Evolutionary conservation across 148 eudicot species (phyloP).

Genomic region (Rhododendron simsii): DNA sequence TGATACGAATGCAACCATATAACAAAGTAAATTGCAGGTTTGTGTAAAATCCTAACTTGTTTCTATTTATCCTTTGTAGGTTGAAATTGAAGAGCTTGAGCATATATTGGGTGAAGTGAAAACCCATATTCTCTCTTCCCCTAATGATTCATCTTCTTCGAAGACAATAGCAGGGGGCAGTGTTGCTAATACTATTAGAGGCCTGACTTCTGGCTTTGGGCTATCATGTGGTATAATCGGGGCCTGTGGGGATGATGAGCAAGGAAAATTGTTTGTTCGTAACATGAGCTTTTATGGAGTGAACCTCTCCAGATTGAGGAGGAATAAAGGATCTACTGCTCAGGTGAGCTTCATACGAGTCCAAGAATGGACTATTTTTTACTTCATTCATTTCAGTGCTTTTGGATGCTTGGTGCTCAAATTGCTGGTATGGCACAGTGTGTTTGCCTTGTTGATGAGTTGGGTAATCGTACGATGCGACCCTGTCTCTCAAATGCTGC

Average conservation of each 20-base stretch:
- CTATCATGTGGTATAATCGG: conserved; percentile 76
- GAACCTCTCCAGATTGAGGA: conserved; percentile 63
- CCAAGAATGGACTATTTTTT: neutral
- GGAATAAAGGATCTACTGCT: conserved; percentile 61
- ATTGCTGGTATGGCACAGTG: conserved; percentile 47
- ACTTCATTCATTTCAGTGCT: neutral
- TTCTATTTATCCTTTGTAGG: conserved; percentile 31
- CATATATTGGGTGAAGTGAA: conserved; percentile 57
- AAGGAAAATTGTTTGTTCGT: conserved; percentile 59
- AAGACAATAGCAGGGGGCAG: conserved; percentile 93
- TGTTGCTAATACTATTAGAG: conserved; percentile 92
- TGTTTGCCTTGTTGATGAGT: conserved; percentile 88
- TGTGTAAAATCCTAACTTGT: neutral
- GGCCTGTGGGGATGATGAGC: conserved; percentile 86
- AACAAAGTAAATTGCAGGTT: neutral
- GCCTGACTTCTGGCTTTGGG: conserved; percentile 84
- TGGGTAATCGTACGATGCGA: conserved; percentile 93
- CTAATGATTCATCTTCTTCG: conserved; percentile 46
- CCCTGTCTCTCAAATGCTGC: conserved; percentile 81
- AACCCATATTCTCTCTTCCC: conserved; percentile 42
- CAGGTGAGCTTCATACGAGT: conserved; percentile 52
- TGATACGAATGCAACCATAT: neutral
- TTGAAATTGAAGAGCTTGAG: conserved; percentile 69
- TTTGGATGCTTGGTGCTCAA: conserved; percentile 9
- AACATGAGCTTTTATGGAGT: conserved; percentile 63